Conservation (phyloP, 1,284 basidiomycete species). For the Cryptococcus hybrid region DNA sequence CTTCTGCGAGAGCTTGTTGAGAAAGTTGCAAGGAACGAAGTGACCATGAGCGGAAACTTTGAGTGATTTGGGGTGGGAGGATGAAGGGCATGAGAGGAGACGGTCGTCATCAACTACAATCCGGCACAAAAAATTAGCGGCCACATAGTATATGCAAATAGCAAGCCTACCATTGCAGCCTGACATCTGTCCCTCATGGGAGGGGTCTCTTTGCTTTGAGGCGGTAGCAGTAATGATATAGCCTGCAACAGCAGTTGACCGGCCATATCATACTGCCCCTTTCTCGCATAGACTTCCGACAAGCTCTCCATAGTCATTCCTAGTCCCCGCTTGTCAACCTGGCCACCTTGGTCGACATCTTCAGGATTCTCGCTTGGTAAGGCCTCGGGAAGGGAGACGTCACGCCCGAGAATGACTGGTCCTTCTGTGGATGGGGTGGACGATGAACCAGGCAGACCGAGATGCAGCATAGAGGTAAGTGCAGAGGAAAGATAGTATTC, state of each 20-base stretch:
- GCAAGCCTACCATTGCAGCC: conserved; percentile 30
- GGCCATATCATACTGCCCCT: conserved; percentile 38
- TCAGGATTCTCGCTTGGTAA: conserved; percentile 6
- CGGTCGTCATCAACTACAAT: conserved; percentile 44
- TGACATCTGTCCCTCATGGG: conserved; percentile 44
- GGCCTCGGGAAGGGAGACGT: conserved; percentile 25
- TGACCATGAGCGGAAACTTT: conserved; percentile 45
- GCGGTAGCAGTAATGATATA: conserved; percentile 42
- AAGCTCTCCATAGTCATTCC: conserved; percentile 50
- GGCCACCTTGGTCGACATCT: conserved; percentile 27
- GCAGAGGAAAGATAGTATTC: conserved; percentile 38
- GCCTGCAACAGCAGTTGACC: conserved; percentile 47
- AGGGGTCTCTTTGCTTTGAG: conserved; percentile 20
- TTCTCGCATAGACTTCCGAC: conserved; percentile 45
- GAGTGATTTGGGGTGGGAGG: conserved; percentile 36
- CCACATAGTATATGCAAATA: background rate
- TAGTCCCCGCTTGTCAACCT: conserved; percentile 43
- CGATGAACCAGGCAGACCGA: conserved; percentile 24
- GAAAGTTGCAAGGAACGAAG: conserved; percentile 39
- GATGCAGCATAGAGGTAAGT: conserved; percentile 37
- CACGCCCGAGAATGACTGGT: conserved; percentile 38
- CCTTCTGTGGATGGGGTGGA: background rate
- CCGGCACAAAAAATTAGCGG: background rate
- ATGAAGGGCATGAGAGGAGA: conserved; percentile 44
- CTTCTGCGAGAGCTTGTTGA: conserved; percentile 26